A percentile compares a stretch with the other conserved stretches of the same genome.
These are phyloP conservation scores for Podosphaera xanthii DNA, from an alignment of 2,329 filamentous ascomycete species.

Conservation along the genomic window DNA sequence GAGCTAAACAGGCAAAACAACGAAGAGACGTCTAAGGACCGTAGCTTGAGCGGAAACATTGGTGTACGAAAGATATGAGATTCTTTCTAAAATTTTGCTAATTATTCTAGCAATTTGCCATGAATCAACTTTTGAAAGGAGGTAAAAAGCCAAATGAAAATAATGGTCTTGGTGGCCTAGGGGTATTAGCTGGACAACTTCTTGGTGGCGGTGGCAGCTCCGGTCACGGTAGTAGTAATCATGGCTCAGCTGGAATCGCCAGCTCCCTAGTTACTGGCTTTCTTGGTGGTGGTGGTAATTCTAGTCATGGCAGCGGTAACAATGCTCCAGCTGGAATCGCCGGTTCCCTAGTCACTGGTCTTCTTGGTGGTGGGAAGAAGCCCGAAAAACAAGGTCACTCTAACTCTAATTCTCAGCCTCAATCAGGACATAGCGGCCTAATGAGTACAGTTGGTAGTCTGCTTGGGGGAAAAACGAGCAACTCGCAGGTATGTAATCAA, in stretches of 20 bases:
- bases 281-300: conserved; percentile 3
- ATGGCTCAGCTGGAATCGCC: conserved; percentile 4
- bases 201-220: conserved; percentile 9
- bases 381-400: conserved; percentile 20
- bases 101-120: conserved; percentile 11
- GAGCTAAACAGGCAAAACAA: conserved; percentile 32
- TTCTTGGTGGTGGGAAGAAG: conserved; percentile 17
- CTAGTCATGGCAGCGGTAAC: conserved; percentile 6
- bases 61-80: conserved; percentile 25
- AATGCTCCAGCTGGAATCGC: conserved; percentile 5
- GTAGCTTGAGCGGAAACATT: conserved; percentile 24
- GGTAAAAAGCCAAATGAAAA: conserved; percentile 8
- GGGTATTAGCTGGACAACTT: conserved; percentile 18
- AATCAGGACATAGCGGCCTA: not conserved
- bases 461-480: conserved; percentile 12
- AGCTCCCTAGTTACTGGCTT: not conserved
- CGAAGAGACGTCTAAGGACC: conserved; percentile 32
- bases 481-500: not conserved
- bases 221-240: conserved; percentile 6
- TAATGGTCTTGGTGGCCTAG: conserved; percentile 11
- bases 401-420: conserved; percentile 12
- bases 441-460: conserved; percentile 4
- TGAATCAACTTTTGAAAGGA: conserved; percentile 17
- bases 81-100: not conserved
- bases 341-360: not conserved